These are phyloP conservation scores for Ophiostoma triangulosporum DNA, from an alignment of 2,329 filamentous ascomycete genomes.

Conservation along the genomic window DNA sequence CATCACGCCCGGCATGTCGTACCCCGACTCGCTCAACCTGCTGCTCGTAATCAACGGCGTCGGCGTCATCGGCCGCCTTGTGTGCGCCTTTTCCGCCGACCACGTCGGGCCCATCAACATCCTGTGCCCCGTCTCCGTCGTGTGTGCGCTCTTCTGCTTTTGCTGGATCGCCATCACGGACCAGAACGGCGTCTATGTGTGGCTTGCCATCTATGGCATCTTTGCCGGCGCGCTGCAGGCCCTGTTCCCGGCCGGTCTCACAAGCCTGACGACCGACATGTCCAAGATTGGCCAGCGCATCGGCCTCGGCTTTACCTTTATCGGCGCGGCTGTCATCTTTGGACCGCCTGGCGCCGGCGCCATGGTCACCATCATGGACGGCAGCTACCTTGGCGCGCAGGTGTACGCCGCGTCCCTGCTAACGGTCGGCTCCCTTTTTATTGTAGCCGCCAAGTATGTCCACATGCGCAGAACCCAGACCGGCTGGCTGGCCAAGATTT, in stretches of 20 bases:
- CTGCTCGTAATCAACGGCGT: slow-evolving; percentile 40
- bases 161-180: slow-evolving; percentile 35
- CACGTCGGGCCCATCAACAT: slow-evolving; percentile 38
- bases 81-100: slow-evolving; percentile 35
- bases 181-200: slow-evolving; percentile 31
- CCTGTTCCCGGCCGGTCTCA: slow-evolving; percentile 37
- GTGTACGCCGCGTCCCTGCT: slow-evolving; percentile 34
- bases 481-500: not conserved
- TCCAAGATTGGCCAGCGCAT: slow-evolving; percentile 41
- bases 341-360: slow-evolving; percentile 42
- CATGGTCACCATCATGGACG: slow-evolving; percentile 30
- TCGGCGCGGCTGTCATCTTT: slow-evolving; percentile 38
- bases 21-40: slow-evolving; percentile 30
- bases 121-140: slow-evolving; percentile 29
- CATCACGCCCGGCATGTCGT: slow-evolving; percentile 6
- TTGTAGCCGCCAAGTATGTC: slow-evolving; percentile 9
- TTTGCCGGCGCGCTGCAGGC: slow-evolving; percentile 35
- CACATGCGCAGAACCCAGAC: slow-evolving; percentile 2
- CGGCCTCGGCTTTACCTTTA: slow-evolving; percentile 36
- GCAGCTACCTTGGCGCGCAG: slow-evolving; percentile 36
- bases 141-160: slow-evolving; percentile 24
- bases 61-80: slow-evolving; percentile 32
- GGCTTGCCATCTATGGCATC: slow-evolving; percentile 37
- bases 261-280: slow-evolving; percentile 36
- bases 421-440: slow-evolving; percentile 17